A percentile compares a stretch with the other conserved stretches of the same genome.
Conservation (phyloP, 2,329 filamentous ascomycete species). For the Plenodomus biglobosus region DNA sequence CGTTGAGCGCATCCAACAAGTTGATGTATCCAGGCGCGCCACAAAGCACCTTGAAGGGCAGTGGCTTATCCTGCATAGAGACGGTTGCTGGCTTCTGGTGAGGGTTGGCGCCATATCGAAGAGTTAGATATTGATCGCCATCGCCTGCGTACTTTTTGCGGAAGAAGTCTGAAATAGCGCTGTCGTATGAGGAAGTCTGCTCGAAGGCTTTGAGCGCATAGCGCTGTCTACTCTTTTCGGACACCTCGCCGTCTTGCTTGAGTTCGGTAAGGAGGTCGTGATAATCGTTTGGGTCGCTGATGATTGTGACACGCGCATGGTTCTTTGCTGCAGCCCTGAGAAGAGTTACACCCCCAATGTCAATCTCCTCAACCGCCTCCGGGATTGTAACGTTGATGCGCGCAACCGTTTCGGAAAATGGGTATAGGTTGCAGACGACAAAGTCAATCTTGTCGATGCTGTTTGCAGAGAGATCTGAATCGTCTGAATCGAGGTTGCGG, state of each 20-base stretch:
- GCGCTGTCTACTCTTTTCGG: slow-evolving; percentile 78
- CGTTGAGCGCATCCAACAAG: slow-evolving; percentile 91
- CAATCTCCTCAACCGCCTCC: slow-evolving; percentile 97
- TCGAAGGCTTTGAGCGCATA: slow-evolving; percentile 98
- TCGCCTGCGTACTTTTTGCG: slow-evolving; percentile 91
- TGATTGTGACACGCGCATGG: slow-evolving; percentile 90
- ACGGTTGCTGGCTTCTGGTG: slow-evolving; percentile 97
- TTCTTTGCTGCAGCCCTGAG: slow-evolving; percentile 98
- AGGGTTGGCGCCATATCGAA: slow-evolving; percentile 95
- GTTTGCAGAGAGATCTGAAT: slow-evolving; percentile 76
- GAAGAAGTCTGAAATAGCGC: slow-evolving; percentile 95
- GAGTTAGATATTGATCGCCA: slow-evolving; percentile 77
- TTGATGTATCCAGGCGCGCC: slow-evolving; percentile 97
- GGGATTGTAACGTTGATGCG: slow-evolving; percentile 96
- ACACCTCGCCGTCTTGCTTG: slow-evolving; percentile 80
- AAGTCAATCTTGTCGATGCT: slow-evolving; percentile 49
- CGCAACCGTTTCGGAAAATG: slow-evolving; percentile 97
- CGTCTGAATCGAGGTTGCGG: slow-evolving; percentile 89
- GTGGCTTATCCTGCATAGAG: slow-evolving; percentile 68
- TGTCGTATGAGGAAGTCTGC: slow-evolving; percentile 96
- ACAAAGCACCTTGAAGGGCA: slow-evolving; percentile 93
- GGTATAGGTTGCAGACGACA: slow-evolving; percentile 90
- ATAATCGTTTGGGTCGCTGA: slow-evolving; percentile 93
- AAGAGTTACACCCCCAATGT: slow-evolving; percentile 93
- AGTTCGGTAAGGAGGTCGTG: slow-evolving; percentile 91